Conservation (phyloP, 768 basidiomycete species). For the Lentinula sp. region DNA sequence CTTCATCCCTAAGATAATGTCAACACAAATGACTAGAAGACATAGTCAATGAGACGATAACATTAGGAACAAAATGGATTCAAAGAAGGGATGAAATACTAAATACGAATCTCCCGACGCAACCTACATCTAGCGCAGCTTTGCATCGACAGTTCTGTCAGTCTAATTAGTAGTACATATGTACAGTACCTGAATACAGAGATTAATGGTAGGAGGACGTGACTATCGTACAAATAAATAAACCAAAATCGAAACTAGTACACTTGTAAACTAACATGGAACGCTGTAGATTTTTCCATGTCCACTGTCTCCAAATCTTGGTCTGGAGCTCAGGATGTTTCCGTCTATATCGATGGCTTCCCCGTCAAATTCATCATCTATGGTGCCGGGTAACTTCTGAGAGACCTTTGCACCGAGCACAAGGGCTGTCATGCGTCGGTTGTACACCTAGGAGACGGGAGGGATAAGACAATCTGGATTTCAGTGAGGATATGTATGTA, state of each 20-base stretch:
- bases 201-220: not conserved
- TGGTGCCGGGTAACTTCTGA: not conserved
- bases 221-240: not conserved
- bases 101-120: too few relatives aligned
- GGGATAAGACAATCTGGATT: slow-evolving; percentile 2
- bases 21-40: too few relatives aligned
- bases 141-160: too few relatives aligned
- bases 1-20: too few relatives aligned
- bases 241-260: not conserved
- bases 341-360: slow-evolving; percentile 12
- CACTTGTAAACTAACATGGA: slow-evolving; percentile 25
- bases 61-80: not conserved
- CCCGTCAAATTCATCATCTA: slow-evolving; percentile 13
- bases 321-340: slow-evolving; percentile 15
- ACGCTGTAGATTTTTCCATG: slow-evolving; percentile 47
- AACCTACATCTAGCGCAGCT: too few relatives aligned
- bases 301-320: slow-evolving; percentile 55
- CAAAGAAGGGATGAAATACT: not conserved
- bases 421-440: slow-evolving; percentile 57
- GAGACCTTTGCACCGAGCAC: slow-evolving; percentile 38
- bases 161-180: not conserved
- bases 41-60: too few relatives aligned
- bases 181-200: not conserved
- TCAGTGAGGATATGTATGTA: slow-evolving; percentile 5
- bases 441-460: slow-evolving; percentile 40